phyloP scores from a whole-genome alignment of 345 rosid genomes.

The Lumnitzera racemosa region DNA sequence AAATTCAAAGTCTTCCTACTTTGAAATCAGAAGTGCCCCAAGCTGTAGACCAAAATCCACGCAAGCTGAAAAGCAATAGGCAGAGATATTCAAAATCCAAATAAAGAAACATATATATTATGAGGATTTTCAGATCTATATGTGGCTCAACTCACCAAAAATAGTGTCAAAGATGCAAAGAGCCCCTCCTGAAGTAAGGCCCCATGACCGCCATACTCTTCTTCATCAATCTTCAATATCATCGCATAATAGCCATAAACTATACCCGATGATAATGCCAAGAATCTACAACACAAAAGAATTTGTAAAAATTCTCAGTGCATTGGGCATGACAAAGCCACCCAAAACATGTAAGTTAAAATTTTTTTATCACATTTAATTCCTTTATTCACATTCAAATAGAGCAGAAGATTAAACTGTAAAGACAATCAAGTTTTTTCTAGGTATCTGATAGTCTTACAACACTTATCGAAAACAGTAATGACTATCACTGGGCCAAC shows the following conservation, averaged over 20 bases:
- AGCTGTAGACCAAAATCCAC: slow-evolving; percentile 91
- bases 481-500: too few species aligned
- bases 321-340: neutral
- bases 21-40: slow-evolving; percentile 64
- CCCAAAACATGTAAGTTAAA: neutral
- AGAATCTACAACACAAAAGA: slow-evolving; percentile 45
- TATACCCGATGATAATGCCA: slow-evolving; percentile 62
- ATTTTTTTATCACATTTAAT: too few species aligned
- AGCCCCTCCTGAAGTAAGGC: slow-evolving; percentile 94
- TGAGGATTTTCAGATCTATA: slow-evolving; percentile 4
- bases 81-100: slow-evolving; percentile 8
- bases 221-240: slow-evolving; percentile 85
- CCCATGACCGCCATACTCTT: slow-evolving; percentile 90
- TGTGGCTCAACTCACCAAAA: slow-evolving; percentile 47
- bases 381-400: too few species aligned
- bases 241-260: slow-evolving; percentile 74
- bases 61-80: slow-evolving; percentile 58
- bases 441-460: too few species aligned
- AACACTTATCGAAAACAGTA: too few species aligned
- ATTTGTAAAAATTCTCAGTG: slow-evolving; percentile 5
- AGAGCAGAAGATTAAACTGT: too few species aligned
- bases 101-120: neutral
- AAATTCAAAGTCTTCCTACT: slow-evolving; percentile 9
- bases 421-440: too few species aligned
- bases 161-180: slow-evolving; percentile 79